Conservation (phyloP, 208 protist genomes). For the Wallacemonas rigidus region DNA sequence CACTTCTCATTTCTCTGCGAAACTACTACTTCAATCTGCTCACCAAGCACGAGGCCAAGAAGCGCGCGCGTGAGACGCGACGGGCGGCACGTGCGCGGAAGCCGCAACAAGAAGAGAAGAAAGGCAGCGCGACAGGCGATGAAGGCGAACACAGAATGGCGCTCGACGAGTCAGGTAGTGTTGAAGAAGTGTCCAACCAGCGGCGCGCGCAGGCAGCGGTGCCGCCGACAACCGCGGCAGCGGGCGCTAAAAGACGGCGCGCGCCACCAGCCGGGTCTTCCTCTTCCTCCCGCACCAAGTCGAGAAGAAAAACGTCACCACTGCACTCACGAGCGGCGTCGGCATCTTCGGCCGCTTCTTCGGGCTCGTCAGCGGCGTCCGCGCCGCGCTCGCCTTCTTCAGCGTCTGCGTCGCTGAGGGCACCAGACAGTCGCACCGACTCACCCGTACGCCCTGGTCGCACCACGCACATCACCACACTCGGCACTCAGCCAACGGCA, state of each 20-base stretch:
- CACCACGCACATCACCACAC: too few species aligned
- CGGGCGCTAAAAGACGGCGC: not conserved
- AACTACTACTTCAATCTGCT: conserved; percentile 80
- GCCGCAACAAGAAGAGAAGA: conserved; percentile 4
- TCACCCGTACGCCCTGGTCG: too few species aligned
- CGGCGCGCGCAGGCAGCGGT: too few species aligned
- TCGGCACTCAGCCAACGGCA: too few species aligned
- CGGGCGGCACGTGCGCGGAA: not conserved
- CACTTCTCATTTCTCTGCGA: conserved; percentile 64
- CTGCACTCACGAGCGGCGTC: not conserved
- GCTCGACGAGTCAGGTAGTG: not conserved
- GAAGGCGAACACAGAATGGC: not conserved
- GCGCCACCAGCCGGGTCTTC: too few species aligned
- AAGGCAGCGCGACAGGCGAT: not conserved
- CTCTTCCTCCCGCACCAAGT: not conserved
- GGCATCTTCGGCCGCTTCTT: not conserved
- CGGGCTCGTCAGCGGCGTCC: not conserved
- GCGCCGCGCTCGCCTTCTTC: too few species aligned
- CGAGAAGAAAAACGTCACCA: not conserved
- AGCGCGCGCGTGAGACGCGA: not conserved
- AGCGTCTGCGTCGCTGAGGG: not conserved
- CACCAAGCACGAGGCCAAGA: conserved; percentile 26
- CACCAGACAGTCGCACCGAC: too few species aligned
- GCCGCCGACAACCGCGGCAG: not conserved
- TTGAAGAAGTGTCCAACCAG: too few species aligned